Base-by-base conservation (phyloP, 306 rosid species). In the Fragaria nilgerrensis region DNA sequence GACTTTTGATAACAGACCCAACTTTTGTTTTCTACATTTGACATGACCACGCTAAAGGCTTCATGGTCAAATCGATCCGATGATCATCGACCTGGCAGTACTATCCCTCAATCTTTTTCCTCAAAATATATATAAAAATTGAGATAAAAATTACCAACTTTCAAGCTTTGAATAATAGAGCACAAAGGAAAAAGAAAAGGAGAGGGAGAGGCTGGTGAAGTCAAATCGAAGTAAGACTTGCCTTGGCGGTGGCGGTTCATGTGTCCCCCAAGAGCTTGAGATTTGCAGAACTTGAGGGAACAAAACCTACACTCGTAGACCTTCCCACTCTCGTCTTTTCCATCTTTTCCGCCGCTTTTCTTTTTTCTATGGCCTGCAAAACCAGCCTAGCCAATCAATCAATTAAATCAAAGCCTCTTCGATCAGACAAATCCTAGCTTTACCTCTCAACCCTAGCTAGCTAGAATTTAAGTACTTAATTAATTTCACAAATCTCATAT, bases 191-290 rank as follows among this genome's bases (percentile, higher is more conserved):
- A 43, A 43, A 43, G 45, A 9, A 43, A 43, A 8, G 45, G 45
- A 43, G 27, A 9, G 22, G 10, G 39, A 56, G 37, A 32, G 41
- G 3, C 9, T 62, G 62, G 27, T 56, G 32, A 56, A 56, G 66
- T 29, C 6, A 70, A 7, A 36, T n/a, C 8, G 3, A 20, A 49
- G n/a, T 75, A 47, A 19, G 69, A 77, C 84, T 77, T 87, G 86
- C 98, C 98, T 95, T 95, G 98, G 77, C 98, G 97, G 79, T 95
- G 98, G 82, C 98, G 98, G 87, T 95, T 95, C 99, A 95, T 95
- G 89, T 95, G 99, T 82, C 99, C 99, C 75, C 99, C 99, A 34
- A 95, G 97, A 71, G 99, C 99, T 90, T 95, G 99, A 62, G 97
- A 95, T 74, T 95, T 95, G 90, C 97, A 95, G 90, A 95, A 95